Evolutionary conservation across 495 filamentous ascomycete genomes (phyloP).

Genomic region (Filosporella fistucella): DNA sequence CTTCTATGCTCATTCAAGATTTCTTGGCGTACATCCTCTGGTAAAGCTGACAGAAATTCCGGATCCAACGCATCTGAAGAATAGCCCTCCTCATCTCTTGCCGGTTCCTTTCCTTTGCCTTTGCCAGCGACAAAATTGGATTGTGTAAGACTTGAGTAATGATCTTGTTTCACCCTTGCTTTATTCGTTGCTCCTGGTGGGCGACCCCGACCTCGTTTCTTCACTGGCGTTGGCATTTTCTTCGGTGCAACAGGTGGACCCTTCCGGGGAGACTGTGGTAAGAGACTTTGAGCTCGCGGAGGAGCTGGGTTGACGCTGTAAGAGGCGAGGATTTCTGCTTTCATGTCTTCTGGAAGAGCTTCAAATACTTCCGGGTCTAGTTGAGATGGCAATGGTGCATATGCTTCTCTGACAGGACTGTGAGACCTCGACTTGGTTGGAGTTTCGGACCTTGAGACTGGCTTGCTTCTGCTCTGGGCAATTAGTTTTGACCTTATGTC

Average conservation of each 20-base stretch:
- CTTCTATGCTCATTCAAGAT: conserved; percentile 68
- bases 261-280: conserved; percentile 56
- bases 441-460: conserved; percentile 15
- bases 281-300: conserved; percentile 31
- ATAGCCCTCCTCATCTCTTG: conserved; percentile 20
- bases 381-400: conserved; percentile 30
- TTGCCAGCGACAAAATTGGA: conserved; percentile 55
- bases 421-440: conserved; percentile 11
- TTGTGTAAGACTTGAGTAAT: conserved; percentile 53
- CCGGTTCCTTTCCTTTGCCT: conserved; percentile 6
- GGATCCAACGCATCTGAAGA: conserved; percentile 49
- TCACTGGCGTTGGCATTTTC: conserved; percentile 53
- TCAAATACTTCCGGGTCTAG: conserved; percentile 70
- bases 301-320: conserved; percentile 37
- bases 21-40: conserved; percentile 74
- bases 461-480: conserved; percentile 28
- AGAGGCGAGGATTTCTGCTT: conserved; percentile 69
- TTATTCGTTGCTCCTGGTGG: conserved; percentile 30
- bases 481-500: conserved; percentile 76
- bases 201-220: conserved; percentile 49
- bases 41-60: conserved; percentile 75
- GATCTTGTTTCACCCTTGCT: conserved; percentile 31
- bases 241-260: conserved; percentile 38
- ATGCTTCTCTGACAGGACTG: conserved; percentile 4
- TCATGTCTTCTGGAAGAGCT: conserved; percentile 77